phyloP scores from a whole-genome alignment of 352 stramenopile genomes.

The Phytophthora sp. region DNA sequence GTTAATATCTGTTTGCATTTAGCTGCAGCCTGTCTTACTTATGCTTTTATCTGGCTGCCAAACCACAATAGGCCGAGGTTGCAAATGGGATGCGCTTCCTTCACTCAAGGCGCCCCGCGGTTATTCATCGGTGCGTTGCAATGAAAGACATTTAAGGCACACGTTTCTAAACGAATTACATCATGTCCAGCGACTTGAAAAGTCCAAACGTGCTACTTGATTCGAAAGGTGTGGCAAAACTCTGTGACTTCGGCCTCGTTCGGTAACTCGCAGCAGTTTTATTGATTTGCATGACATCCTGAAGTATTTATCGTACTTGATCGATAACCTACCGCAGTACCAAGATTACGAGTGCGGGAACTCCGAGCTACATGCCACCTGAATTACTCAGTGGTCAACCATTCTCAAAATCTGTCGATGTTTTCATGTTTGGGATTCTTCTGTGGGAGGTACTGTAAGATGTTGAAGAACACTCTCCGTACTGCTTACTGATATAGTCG shows the following conservation, averaged over 20 bases:
- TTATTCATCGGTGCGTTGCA: constrained; percentile 87
- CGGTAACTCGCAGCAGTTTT: constrained; percentile 31
- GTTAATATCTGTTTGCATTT: background rate
- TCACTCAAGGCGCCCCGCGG: constrained; percentile 74
- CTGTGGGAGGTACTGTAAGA: constrained; percentile 85
- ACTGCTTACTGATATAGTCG: background rate
- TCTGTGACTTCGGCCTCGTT: constrained; percentile 93
- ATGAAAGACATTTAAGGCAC: too few relatives aligned
- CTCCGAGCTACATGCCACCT: constrained; percentile 90
- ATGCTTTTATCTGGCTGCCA: background rate
- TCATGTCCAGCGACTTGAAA: constrained; percentile 82
- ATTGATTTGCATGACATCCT: too few relatives aligned
- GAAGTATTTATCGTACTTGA: background rate
- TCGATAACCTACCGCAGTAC: constrained; percentile 46
- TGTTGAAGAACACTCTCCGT: background rate
- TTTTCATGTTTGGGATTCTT: constrained; percentile 94
- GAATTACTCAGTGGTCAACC: constrained; percentile 83
- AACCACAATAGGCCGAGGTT: constrained; percentile 62
- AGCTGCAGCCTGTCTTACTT: too few relatives aligned
- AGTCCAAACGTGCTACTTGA: constrained; percentile 89
- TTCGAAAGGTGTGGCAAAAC: constrained; percentile 72
- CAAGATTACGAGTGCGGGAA: constrained; percentile 81
- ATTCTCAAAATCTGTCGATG: constrained; percentile 92
- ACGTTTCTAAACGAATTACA: too few relatives aligned
- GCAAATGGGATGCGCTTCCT: constrained; percentile 89